Evolutionary conservation across 805 yeast genomes (phyloP).

Genomic region (Suhomyces tanzawaensis): DNA sequence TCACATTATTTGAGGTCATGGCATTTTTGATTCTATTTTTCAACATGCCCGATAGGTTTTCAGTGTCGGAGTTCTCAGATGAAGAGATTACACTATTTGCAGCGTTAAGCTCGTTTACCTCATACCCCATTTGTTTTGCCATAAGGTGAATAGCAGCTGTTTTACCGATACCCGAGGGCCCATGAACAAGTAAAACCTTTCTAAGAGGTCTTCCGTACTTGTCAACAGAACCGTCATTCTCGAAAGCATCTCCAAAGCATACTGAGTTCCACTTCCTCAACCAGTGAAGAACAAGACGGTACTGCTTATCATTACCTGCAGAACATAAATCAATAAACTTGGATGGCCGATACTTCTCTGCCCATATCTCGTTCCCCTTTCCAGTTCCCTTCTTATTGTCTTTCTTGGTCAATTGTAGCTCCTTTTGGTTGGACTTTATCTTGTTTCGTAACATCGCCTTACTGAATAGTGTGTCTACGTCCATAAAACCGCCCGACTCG

Average conservation of each 20-base stretch:
- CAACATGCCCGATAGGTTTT: not conserved
- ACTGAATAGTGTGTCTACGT: slow-evolving; percentile 13
- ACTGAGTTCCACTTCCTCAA: slow-evolving; percentile 36
- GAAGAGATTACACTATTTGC: slow-evolving; percentile 21
- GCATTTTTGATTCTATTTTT: slow-evolving; percentile 40
- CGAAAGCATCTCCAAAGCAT: slow-evolving; percentile 19
- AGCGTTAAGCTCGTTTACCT: slow-evolving; percentile 82
- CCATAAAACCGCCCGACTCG: slow-evolving; percentile 7
- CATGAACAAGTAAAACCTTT: slow-evolving; percentile 73
- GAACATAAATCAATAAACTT: slow-evolving; percentile 37
- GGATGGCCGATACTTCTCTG: slow-evolving; percentile 40
- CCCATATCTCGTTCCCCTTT: slow-evolving; percentile 26
- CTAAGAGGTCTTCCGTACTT: slow-evolving; percentile 39
- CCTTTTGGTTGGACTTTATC: slow-evolving; percentile 5
- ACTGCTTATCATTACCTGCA: slow-evolving; percentile 45
- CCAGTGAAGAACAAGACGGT: slow-evolving; percentile 39
- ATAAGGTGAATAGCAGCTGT: slow-evolving; percentile 84
- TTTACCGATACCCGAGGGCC: slow-evolving; percentile 94
- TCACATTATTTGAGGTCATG: slow-evolving; percentile 53
- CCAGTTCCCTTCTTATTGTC: not conserved
- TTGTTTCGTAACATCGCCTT: slow-evolving; percentile 11
- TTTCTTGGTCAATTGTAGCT: not conserved
- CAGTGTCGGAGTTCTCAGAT: not conserved
- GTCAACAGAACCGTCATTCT: slow-evolving; percentile 19
- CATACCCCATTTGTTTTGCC: slow-evolving; percentile 79